A percentile compares a stretch with the other conserved stretches of the same genome.
These are phyloP conservation scores for Aspergillus pseudoglaucus DNA, from an alignment of 2,329 filamentous ascomycete genomes.

Conservation along the genomic window DNA sequence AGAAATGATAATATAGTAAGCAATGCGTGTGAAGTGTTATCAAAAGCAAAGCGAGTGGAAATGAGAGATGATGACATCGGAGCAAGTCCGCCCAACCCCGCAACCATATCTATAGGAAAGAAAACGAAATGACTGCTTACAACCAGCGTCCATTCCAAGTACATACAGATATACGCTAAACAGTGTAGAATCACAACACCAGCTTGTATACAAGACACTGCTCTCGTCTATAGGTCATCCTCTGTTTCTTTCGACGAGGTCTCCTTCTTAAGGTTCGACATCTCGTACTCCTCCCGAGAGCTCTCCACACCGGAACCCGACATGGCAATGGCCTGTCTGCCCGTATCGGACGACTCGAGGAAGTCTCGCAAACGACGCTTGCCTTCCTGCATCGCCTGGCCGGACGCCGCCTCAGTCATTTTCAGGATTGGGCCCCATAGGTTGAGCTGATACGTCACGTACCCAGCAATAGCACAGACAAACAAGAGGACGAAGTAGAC, in stretches of 20 bases:
- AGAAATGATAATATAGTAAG: not conserved
- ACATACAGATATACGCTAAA: too few relatives aligned
- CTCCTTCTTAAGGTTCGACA: conserved; percentile 36
- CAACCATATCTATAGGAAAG: not conserved
- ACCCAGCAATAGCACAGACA: conserved; percentile 67
- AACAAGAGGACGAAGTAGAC: conserved; percentile 86
- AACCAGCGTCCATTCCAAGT: too few relatives aligned
- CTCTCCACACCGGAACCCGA: conserved; percentile 40
- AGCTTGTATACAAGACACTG: not conserved
- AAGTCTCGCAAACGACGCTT: conserved; percentile 89
- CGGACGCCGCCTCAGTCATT: conserved; percentile 83
- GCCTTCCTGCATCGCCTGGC: conserved; percentile 82
- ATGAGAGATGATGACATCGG: not conserved
- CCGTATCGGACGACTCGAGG: conserved; percentile 77
- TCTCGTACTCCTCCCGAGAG: conserved; percentile 53
- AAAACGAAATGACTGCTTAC: not conserved
- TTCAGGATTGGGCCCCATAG: conserved; percentile 93
- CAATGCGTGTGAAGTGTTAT: not conserved
- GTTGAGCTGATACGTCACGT: conserved; percentile 88
- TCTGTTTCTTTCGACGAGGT: conserved; percentile 19
- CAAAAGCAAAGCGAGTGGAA: not conserved
- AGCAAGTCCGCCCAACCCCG: not conserved
- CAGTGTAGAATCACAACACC: too few relatives aligned
- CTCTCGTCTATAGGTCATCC: conserved; percentile 29
- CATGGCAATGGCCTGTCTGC: conserved; percentile 76